A percentile compares a stretch with the other conserved stretches of the same genome.
Evolutionary conservation across 768 basidiomycete genomes (phyloP).

Genomic region (Neoboletus magnificus): DNA sequence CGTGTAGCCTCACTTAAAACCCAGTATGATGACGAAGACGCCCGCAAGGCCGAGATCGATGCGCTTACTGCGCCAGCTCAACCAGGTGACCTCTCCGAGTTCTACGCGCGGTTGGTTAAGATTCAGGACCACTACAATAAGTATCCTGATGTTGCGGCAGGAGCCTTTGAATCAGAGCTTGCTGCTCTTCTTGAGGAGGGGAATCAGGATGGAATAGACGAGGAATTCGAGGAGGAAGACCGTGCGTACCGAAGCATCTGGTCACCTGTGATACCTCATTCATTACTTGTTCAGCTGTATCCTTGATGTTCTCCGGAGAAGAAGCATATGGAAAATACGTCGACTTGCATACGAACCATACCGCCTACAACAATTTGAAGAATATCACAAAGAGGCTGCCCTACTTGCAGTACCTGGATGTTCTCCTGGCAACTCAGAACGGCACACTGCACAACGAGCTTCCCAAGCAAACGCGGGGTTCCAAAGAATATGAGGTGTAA

Average conservation of each 20-base stretch:
- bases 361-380: slow-evolving; percentile 86
- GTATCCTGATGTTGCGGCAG: slow-evolving; percentile 87
- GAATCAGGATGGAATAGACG: slow-evolving; percentile 63
- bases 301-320: slow-evolving; percentile 91
- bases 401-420: slow-evolving; percentile 92
- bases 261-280: slow-evolving; percentile 3
- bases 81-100: slow-evolving; percentile 81
- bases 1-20: slow-evolving; percentile 62
- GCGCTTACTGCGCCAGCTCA: slow-evolving; percentile 55
- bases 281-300: slow-evolving; percentile 51
- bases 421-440: slow-evolving; percentile 65
- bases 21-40: slow-evolving; percentile 75
- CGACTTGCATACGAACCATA: slow-evolving; percentile 87
- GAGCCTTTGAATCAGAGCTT: slow-evolving; percentile 80
- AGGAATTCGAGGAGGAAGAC: slow-evolving; percentile 78
- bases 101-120: slow-evolving; percentile 93
- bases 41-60: slow-evolving; percentile 65
- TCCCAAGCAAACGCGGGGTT: slow-evolving; percentile 59
- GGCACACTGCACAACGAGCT: slow-evolving; percentile 66
- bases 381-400: slow-evolving; percentile 77
- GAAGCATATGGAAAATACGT: slow-evolving; percentile 94
- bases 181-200: slow-evolving; percentile 76
- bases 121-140: slow-evolving; percentile 95
- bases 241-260: slow-evolving; percentile 50
- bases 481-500: slow-evolving; percentile 78